Evolutionary conservation across 2,329 filamentous ascomycete genomes (phyloP).

Genomic region (Beauveria scarabaeidicola): DNA sequence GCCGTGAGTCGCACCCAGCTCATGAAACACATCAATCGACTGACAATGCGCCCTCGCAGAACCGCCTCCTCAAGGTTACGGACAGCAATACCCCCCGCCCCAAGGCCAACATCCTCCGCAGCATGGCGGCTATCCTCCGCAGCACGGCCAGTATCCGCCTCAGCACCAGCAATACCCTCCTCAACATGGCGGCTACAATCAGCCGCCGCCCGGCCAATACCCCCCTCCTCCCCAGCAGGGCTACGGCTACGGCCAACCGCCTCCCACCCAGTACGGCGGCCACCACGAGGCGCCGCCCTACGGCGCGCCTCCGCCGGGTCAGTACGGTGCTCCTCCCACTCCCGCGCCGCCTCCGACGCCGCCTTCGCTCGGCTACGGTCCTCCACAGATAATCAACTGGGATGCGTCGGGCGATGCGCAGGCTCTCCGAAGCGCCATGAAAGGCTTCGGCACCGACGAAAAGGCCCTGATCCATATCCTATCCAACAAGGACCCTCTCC

Average conservation of each 20-base stretch:
- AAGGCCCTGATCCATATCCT: slow-evolving; percentile 63
- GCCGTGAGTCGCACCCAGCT: slow-evolving; percentile 24
- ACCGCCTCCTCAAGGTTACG: slow-evolving; percentile 31
- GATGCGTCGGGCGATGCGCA: slow-evolving; percentile 63
- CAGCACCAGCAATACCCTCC: slow-evolving; percentile 28
- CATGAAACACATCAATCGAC: neutral
- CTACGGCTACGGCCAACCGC: slow-evolving; percentile 25
- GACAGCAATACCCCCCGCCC: slow-evolving; percentile 27
- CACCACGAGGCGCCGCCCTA: slow-evolving; percentile 12
- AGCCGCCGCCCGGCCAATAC: slow-evolving; percentile 19
- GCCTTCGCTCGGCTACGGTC: slow-evolving; percentile 66
- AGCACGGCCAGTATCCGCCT: slow-evolving; percentile 22
- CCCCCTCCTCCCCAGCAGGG: slow-evolving; percentile 20
- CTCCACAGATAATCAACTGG: slow-evolving; percentile 59
- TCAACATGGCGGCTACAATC: slow-evolving; percentile 22
- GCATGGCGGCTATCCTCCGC: slow-evolving; percentile 21
- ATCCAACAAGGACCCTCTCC: slow-evolving; percentile 65
- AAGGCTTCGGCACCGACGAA: slow-evolving; percentile 87
- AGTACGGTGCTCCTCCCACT: slow-evolving; percentile 35
- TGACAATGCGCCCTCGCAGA: slow-evolving; percentile 13
- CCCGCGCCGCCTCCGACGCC: slow-evolving; percentile 44
- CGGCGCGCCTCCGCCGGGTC: slow-evolving; percentile 22
- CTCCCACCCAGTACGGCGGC: slow-evolving; percentile 17
- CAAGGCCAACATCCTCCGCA: slow-evolving; percentile 29
- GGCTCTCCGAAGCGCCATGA: slow-evolving; percentile 73